Evolutionary conservation across 75 land plant genomes (phyloP).

Genomic region (Pinus albicaulis): DNA sequence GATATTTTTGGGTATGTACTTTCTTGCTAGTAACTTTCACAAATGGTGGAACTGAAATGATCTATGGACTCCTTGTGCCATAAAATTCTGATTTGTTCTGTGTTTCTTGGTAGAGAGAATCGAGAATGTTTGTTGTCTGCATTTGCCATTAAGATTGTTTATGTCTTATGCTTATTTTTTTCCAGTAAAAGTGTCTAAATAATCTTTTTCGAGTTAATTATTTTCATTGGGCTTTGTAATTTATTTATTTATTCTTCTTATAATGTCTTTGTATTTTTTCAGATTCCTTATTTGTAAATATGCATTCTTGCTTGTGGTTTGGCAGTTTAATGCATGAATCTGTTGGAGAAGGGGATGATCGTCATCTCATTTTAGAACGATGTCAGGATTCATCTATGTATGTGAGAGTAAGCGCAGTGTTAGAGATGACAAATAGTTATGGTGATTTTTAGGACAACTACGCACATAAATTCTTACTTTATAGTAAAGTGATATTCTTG

Average conservation of each 20-base stretch:
- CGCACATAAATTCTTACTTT: background rate
- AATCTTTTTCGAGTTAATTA: background rate
- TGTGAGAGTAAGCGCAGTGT: conserved; percentile 16
- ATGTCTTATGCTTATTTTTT: background rate
- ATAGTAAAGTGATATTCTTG: background rate
- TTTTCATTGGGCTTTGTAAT: background rate
- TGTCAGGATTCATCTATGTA: conserved; percentile 84
- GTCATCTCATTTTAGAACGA: conserved; percentile 73
- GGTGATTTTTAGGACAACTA: background rate
- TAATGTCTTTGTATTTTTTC: background rate
- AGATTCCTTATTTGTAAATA: background rate
- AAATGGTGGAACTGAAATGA: background rate
- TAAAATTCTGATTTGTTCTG: background rate
- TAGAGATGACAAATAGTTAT: background rate
- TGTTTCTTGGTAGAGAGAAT: conserved; percentile 1
- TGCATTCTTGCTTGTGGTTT: background rate
- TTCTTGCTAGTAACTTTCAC: conserved; percentile 6
- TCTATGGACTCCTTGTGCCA: background rate
- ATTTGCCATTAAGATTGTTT: background rate
- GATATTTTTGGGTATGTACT: conserved; percentile 80
- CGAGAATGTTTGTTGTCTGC: conserved; percentile 5
- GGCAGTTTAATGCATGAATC: conserved; percentile 89
- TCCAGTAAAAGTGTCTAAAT: background rate
- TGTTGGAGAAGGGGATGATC: conserved; percentile 85
- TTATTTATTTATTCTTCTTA: background rate